phyloP scores from a whole-genome alignment of 176 grass and related monocot species.

The Cymbopogon citratus region DNA sequence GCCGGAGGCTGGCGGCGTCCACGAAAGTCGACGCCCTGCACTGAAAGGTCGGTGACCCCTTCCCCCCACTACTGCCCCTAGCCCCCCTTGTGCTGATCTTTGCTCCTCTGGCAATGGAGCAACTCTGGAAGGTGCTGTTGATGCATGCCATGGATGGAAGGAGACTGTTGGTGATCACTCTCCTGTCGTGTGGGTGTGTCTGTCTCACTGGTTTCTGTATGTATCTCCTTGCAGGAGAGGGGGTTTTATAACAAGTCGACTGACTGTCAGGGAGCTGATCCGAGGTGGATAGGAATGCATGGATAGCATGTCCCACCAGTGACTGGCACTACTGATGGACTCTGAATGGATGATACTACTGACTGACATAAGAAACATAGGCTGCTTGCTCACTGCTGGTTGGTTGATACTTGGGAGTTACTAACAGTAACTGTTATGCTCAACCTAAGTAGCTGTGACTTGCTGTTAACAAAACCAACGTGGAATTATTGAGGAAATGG shows the following conservation, averaged over 20 bases:
- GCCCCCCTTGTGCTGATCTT: background rate
- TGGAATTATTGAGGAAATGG: no score
- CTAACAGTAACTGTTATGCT: no score
- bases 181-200: background rate
- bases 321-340: background rate
- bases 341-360: background rate
- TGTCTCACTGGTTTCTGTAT: background rate
- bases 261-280: background rate
- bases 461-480: background rate
- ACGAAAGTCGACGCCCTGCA: conserved; percentile 49
- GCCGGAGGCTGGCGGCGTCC: conserved; percentile 32
- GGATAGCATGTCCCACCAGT: conserved; percentile 8
- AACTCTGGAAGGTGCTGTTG: conserved; percentile 44
- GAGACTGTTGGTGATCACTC: background rate
- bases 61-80: background rate
- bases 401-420: background rate
- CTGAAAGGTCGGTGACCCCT: conserved; percentile 21
- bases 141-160: conserved; percentile 54
- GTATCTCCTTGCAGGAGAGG: background rate
- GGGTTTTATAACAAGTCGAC: conserved; percentile 25
- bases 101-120: conserved; percentile 22
- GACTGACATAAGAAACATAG: background rate
- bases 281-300: conserved; percentile 33
- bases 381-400: background rate
- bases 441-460: background rate